These are phyloP conservation scores for Porphyrellus sp. DNA, from an alignment of 1,284 basidiomycete species.

Conservation along the genomic window DNA sequence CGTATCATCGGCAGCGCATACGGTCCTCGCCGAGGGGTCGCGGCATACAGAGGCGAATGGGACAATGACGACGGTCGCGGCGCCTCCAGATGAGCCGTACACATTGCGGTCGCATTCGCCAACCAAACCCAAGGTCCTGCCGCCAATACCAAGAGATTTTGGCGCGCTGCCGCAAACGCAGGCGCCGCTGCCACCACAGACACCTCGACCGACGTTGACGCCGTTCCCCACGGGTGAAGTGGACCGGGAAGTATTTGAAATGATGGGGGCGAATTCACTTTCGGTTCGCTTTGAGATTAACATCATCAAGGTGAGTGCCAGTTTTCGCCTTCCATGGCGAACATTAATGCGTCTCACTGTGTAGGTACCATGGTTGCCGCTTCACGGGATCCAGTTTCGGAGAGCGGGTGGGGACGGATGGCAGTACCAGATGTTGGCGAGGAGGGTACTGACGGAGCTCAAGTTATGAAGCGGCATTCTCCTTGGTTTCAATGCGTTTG, in stretches of 20 bases:
- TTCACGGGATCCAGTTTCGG: conserved; percentile 96
- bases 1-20: conserved; percentile 55
- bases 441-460: conserved; percentile 88
- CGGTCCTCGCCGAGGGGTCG: conserved; percentile 40
- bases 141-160: conserved; percentile 71
- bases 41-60: conserved; percentile 28
- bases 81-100: conserved; percentile 36
- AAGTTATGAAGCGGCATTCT: conserved; percentile 59
- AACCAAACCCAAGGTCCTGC: conserved; percentile 58
- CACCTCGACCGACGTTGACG: conserved; percentile 32
- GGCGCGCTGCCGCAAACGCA: conserved; percentile 26
- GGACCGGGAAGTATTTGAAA: conserved; percentile 69
- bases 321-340: background rate
- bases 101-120: conserved; percentile 39
- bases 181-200: conserved; percentile 18
- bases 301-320: conserved; percentile 78
- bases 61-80: conserved; percentile 27
- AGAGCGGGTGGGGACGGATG: conserved; percentile 90
- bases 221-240: conserved; percentile 61
- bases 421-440: conserved; percentile 98
- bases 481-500: background rate
- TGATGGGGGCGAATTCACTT: conserved; percentile 67
- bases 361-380: conserved; percentile 88
- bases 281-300: conserved; percentile 93
- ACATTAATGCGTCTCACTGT: conserved; percentile 7